Conservation (phyloP, 768 basidiomycete species). For the Cantharellus anzutake region DNA sequence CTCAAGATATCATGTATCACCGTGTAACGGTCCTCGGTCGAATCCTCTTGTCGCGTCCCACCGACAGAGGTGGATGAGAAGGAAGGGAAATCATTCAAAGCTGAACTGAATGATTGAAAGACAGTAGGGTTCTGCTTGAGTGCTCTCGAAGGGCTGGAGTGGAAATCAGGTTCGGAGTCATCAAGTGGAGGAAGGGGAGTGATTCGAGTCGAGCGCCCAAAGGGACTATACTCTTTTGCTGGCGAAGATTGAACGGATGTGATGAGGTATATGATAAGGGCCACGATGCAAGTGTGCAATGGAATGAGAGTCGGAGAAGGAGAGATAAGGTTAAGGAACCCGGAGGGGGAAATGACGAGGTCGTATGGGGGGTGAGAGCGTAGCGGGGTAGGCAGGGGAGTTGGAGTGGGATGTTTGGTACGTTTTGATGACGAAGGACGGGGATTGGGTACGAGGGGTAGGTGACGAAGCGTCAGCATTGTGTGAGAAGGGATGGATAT, state of each 20-base stretch:
- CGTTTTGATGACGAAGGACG: neutral
- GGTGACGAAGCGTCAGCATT: too few species aligned
- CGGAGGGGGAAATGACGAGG: neutral
- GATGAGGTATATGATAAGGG: neutral
- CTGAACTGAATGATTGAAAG: too few species aligned
- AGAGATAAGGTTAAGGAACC: neutral
- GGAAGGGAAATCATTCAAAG: conserved; percentile 8
- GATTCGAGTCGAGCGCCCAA: neutral
- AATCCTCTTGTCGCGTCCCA: neutral
- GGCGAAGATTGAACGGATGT: neutral
- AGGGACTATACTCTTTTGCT: neutral
- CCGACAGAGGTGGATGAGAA: conserved; percentile 12
- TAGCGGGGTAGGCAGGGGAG: neutral
- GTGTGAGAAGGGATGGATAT: too few species aligned
- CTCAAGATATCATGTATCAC: conserved; percentile 36
- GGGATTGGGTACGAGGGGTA: neutral
- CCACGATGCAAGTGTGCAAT: neutral
- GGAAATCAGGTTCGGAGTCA: too few species aligned
- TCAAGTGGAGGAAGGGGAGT: too few species aligned
- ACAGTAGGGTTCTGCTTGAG: too few species aligned
- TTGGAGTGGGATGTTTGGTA: neutral
- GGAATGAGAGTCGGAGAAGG: neutral
- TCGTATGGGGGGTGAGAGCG: neutral
- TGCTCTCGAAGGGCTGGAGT: neutral
- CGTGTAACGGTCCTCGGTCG: conserved; percentile 9